These are phyloP conservation scores for Rhynchosporium agropyri DNA, from an alignment of 2,329 filamentous ascomycete species.

Conservation along the genomic window DNA sequence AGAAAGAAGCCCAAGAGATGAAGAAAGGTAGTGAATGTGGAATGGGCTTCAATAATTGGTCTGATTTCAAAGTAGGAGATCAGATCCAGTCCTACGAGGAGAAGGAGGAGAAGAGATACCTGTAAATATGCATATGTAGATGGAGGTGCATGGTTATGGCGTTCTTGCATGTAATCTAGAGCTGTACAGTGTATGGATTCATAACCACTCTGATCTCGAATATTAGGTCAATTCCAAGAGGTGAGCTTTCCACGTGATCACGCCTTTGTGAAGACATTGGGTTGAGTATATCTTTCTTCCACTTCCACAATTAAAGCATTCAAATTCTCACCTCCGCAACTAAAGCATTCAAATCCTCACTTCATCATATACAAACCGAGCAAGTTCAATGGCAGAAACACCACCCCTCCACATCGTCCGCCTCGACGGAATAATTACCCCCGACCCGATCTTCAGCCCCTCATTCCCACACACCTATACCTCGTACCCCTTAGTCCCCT, in stretches of 20 bases:
- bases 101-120: conserved; percentile 62
- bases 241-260: conserved; percentile 10
- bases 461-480: conserved; percentile 33
- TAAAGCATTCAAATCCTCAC: neutral
- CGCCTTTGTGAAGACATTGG: conserved; percentile 12
- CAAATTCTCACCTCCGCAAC: neutral
- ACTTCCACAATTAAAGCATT: neutral
- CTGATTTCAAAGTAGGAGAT: conserved; percentile 78
- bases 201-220: conserved; percentile 19
- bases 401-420: conserved; percentile 31
- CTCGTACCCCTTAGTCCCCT: conserved; percentile 24
- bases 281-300: neutral
- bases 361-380: neutral
- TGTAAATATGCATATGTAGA: conserved; percentile 32
- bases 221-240: conserved; percentile 8
- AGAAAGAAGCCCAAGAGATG: conserved; percentile 89
- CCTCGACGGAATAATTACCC: conserved; percentile 31
- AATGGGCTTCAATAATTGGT: conserved; percentile 79
- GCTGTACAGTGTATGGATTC: conserved; percentile 20
- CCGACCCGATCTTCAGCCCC: conserved; percentile 28
- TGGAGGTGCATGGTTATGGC: conserved; percentile 7
- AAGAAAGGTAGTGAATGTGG: conserved; percentile 93
- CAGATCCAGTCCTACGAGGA: conserved; percentile 87
- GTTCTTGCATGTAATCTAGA: conserved; percentile 15
- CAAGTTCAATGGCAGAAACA: conserved; percentile 10